Percentiles rank a stretch among this genome's conserved stretches.
Evolutionary conservation across 345 rosid species (phyloP).

Genomic region (Eucalyptus brandiana): DNA sequence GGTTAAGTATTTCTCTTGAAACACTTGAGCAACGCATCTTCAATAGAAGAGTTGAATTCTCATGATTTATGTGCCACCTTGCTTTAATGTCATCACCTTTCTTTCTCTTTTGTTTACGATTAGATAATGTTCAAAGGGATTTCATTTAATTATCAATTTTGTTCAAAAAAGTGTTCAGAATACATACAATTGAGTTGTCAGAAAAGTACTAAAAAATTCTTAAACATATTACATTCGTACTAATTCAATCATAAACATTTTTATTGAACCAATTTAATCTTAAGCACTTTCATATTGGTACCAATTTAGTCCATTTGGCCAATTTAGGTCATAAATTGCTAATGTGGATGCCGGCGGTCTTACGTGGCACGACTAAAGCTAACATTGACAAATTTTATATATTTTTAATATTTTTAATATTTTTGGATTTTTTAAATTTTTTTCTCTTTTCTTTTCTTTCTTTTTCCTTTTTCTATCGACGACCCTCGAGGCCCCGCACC

Average conservation of each 20-base stretch:
- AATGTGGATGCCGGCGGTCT: fast-evolving
- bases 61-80: neutral
- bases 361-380: fast-evolving
- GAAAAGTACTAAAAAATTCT: too few relatives aligned
- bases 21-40: neutral
- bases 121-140: neutral
- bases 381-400: too few relatives aligned
- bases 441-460: too few relatives aligned
- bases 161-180: neutral
- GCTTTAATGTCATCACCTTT: neutral
- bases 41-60: neutral
- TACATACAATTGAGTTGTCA: neutral
- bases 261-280: too few relatives aligned
- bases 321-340: too few relatives aligned
- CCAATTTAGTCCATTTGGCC: fast-evolving
- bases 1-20: neutral
- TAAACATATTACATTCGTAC: fast-evolving
- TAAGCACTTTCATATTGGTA: fast-evolving
- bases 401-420: too few relatives aligned
- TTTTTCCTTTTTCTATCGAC: too few relatives aligned
- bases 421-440: too few relatives aligned
- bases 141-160: too few relatives aligned
- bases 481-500: too few relatives aligned
- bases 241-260: too few relatives aligned
- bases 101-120: neutral